Evolutionary conservation across 257 asterid genomes (phyloP), one percentile per base, ranked within the genome.

Genomic region (Hygrophila difformis): DNA sequence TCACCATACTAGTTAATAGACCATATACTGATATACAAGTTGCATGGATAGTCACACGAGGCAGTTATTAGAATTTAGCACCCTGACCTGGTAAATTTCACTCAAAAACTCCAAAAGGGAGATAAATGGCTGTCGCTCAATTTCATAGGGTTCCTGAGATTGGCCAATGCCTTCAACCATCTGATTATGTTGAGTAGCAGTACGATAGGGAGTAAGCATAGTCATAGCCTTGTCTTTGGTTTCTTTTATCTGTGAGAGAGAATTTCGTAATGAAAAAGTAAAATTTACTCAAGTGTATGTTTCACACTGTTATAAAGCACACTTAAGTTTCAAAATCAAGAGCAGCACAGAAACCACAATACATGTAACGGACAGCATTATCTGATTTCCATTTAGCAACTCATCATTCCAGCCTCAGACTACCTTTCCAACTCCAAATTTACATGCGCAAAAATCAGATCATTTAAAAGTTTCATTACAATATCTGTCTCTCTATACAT

Each of bases 41-140:
- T 8, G 7, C 31, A 28, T 20, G 15, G 13, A n/a, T 12, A 60
- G 28, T 40, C 35, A 34, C 4, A 26, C 8, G 8, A 26, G 8
- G 31, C 31, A 26, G 29, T 22, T 23, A 18, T 19, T 56, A 57
- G 39, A 38, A 39, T 53, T 46, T 40, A 13, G 37, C 42, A 49
- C 21, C 48, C 76, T 24, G 47, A 86, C 98, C 98, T 80, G 87
- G 68, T 86, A 91, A 66, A 86, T 78, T 73, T 78, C 98, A 78
- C 93, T 75, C 61, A 91, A 87, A 70, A 91, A 86, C 86, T 82
- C 94, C 68, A 91, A 65, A 47, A 91, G 78, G 48, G 93, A 85
- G 53, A 86, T 76, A 72, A 82, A 91, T 59, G 93, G 71, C 62
- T 78, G 92, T 18, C 58, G 64, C 13, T 69, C 71, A 57, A 62